Base-by-base conservation (phyloP, 1,284 basidiomycete species). In the Cutaneotrichosporon cutaneum region DNA sequence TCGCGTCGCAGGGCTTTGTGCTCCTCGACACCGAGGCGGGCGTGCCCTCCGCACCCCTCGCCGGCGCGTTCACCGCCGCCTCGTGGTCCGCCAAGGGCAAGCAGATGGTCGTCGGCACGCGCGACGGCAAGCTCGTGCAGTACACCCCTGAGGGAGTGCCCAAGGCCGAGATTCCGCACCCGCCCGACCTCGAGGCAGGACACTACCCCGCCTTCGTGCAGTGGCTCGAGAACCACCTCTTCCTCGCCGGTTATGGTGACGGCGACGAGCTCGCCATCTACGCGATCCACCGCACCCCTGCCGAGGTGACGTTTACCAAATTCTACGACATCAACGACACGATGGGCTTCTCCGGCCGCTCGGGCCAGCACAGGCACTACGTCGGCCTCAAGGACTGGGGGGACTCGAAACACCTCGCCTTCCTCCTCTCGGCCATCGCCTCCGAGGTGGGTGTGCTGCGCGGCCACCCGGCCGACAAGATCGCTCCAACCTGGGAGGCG, bases 71-170 rank as follows among this genome's bases (percentile, higher is more conserved):
- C 63, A 75, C 77, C 4, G 65, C 71, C 33, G 79, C 79, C 2
- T 80, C 80, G 67, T 85, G 84, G 84, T 83, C 82, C 2, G 81
- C 80, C 26, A 83, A 82, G 67, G 84, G 84, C 48, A 85, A 84
- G 73, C 83, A 84, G 69, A 71, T 85, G n/a, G 82, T 81, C 3
- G 70, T 82, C 5, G 83, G 83, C 14, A 75, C 76, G 2, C 65
- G 70, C 1, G 62, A 72, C 3, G 83, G 83, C 26, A 72, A 71
- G 45, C 68, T 85, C 27, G 71, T 77, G 4, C 83, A 85, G 65
- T 80, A 81, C 65, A 81, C 82, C 2, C 83, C 83, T 3, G 81
- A 83, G 33, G 84, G 83, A 3, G 72, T 75, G 14, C 68, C 72
- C 18, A 84, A 85, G 69, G 79, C 80, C 6, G 69, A 76, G 22